These are phyloP conservation scores for Quercus bicolor DNA, from an alignment of 306 rosid species.

Conservation along the genomic window DNA sequence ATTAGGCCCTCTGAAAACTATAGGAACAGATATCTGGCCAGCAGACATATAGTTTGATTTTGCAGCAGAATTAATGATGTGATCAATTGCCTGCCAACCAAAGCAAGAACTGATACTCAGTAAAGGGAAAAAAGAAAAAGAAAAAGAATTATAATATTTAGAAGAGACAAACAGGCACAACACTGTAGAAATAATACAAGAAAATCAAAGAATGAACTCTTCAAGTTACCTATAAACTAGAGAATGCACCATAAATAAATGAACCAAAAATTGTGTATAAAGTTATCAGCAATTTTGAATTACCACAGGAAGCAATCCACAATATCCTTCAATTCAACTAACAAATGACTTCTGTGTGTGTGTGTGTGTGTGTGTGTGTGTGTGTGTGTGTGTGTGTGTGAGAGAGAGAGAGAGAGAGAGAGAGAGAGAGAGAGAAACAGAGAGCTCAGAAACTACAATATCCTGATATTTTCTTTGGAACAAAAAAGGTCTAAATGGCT, in stretches of 20 bases:
- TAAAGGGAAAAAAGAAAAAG: slow-evolving; percentile 5
- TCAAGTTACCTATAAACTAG: neutral
- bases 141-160: neutral
- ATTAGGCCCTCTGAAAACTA: slow-evolving; percentile 97
- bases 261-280: neutral
- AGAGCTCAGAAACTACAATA: neutral
- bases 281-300: neutral
- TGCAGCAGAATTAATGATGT: slow-evolving; percentile 97
- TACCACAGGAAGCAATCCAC: neutral
- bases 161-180: neutral
- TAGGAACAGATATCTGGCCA: slow-evolving; percentile 88
- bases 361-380: too few species aligned
- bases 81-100: slow-evolving; percentile 86
- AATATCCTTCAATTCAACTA: neutral
- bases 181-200: neutral
- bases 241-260: neutral
- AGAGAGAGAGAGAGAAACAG: neutral
- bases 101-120: slow-evolving; percentile 10
- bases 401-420: neutral
- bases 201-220: neutral
- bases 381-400: neutral
- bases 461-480: neutral
- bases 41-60: slow-evolving; percentile 97
- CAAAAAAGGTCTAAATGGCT: neutral
- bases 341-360: neutral